Base-by-base conservation (phyloP, 1,139 yeast species). In the Taiozyma onychis region DNA sequence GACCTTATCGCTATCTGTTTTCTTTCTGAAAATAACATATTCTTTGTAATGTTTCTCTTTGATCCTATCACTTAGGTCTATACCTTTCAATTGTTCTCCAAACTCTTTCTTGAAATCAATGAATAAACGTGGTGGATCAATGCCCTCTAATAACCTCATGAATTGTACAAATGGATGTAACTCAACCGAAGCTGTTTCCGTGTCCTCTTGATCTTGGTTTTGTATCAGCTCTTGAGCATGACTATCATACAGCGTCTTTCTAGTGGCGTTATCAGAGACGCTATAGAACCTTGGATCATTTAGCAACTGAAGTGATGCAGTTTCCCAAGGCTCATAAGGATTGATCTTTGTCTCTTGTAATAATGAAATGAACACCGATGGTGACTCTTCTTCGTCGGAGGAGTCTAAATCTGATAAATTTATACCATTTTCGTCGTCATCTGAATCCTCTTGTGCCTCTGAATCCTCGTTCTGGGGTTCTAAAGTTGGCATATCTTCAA, bases 321-420 rank as follows among this genome's bases (percentile, higher is more conserved):
- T 59, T 41, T 76, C 80, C 79, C 81, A 80, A 0, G 76, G 59
- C 4, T 74, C 66, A 52, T 58, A 75, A 1, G 79, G 76, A 52
- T 76, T 71, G 4, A 74, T 53, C 0, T 58, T 28, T 5, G 51
- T 32, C 7, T 58, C 61, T 9, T 58, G 56, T 11, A 77, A 62
- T 56, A 76, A 55, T 13, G 56, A 51, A 22, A 60, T 44, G 51
- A 71, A 71, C 22, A 37, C 28, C 11, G n/a, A 11, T 39, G 48
- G 21, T 34, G 49, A 32, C 6, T 35, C 41, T 6, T 46, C 51
- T n/a, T 45, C 41, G 34, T 48, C 53, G 14, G 46, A 50, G 6
- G 49, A 44, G 8, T 52, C 56, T 2, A 57, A 51, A 1, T 56
- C 58, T 6, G 48, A 51, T 1, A 55, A 39, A 28, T 53, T 51